Evolutionary conservation across 176 grass and related monocot genomes (phyloP).

Genomic region (Microstegium vimineum): DNA sequence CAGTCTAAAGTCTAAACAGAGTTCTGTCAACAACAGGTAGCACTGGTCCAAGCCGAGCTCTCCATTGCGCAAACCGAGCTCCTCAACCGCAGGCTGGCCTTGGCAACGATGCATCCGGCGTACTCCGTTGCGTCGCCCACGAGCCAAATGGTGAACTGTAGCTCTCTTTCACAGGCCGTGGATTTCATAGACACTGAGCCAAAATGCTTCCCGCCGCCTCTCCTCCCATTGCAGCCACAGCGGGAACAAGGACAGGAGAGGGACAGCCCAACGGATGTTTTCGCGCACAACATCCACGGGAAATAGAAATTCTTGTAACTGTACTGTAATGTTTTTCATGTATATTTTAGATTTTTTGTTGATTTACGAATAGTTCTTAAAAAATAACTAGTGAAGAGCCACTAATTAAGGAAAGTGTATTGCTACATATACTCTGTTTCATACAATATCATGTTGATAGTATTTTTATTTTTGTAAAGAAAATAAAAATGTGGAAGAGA

Average conservation of each 20-base stretch:
- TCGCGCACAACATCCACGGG: neutral
- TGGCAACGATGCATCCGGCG: constrained; percentile 39
- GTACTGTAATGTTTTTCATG: neutral
- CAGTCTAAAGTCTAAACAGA: constrained; percentile 4
- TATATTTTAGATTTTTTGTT: neutral
- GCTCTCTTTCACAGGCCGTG: constrained; percentile 29
- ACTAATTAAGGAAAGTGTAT: no score
- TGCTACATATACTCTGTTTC: no score
- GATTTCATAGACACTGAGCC: constrained; percentile 44
- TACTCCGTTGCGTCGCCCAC: constrained; percentile 28
- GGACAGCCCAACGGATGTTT: constrained; percentile 15
- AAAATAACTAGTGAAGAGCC: no score
- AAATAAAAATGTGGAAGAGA: no score
- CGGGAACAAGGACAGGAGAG: constrained; percentile 19
- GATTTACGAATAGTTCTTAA: neutral
- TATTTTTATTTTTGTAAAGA: no score
- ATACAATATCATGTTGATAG: no score
- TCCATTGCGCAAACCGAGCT: constrained; percentile 49
- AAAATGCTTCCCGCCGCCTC: constrained; percentile 18
- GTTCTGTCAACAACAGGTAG: constrained; percentile 29
- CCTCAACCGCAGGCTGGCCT: constrained; percentile 51
- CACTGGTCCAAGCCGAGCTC: constrained; percentile 60
- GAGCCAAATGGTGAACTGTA: constrained; percentile 41
- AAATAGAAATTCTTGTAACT: neutral
- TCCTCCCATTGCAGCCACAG: constrained; percentile 21